Conservation (phyloP, 2,329 filamentous ascomycete genomes). For the Monosporascus ibericus region DNA sequence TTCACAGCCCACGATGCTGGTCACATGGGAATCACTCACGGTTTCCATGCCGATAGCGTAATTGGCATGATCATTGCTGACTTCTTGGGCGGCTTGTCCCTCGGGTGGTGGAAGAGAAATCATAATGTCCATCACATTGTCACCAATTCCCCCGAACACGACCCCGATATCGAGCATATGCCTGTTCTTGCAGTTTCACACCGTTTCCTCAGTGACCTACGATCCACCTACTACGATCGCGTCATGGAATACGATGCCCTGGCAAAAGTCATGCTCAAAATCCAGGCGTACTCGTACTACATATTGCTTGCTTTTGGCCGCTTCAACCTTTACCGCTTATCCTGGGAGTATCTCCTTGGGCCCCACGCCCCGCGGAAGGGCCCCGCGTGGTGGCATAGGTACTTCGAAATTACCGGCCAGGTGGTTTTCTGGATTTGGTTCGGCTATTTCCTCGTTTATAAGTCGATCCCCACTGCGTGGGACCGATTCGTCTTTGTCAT, state of each 20-base stretch:
- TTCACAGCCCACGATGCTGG: constrained; percentile 94
- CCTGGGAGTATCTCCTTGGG: constrained; percentile 69
- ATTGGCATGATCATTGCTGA: constrained; percentile 90
- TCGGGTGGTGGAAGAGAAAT: constrained; percentile 96
- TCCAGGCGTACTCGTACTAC: constrained; percentile 81
- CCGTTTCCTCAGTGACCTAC: constrained; percentile 65
- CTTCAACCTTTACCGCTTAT: constrained; percentile 81
- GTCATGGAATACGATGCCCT: constrained; percentile 71
- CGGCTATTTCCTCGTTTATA: constrained; percentile 75
- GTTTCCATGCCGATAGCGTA: constrained; percentile 73
- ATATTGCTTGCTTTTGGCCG: constrained; percentile 72
- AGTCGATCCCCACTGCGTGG: constrained; percentile 61
- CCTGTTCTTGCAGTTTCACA: constrained; percentile 86
- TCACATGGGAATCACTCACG: constrained; percentile 95
- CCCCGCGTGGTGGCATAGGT: constrained; percentile 76
- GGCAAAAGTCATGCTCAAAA: constrained; percentile 63
- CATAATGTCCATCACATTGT: constrained; percentile 97
- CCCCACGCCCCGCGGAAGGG: constrained; percentile 68
- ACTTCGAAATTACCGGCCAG: constrained; percentile 71
- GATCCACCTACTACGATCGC: constrained; percentile 77
- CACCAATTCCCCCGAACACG: constrained; percentile 90
- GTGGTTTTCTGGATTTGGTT: constrained; percentile 83
- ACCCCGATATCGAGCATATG: constrained; percentile 89
- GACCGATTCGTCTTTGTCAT: constrained; percentile 69
- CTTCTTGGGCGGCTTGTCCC: constrained; percentile 79